Conservation (phyloP, 176 grass and related monocot species). For the Otatea glauca region DNA sequence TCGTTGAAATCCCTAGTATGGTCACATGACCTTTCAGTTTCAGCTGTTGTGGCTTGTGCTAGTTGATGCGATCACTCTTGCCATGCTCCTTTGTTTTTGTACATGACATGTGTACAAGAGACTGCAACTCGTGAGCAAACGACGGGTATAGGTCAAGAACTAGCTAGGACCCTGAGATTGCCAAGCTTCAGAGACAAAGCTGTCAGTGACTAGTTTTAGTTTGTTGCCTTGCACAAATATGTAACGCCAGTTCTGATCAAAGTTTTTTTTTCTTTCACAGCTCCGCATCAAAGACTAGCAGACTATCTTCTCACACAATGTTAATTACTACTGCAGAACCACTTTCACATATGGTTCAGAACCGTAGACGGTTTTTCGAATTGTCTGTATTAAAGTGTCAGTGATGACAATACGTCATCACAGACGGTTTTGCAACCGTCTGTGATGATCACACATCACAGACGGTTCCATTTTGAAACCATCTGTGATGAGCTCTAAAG, state of each 20-base stretch:
- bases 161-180: neutral
- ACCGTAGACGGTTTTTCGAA: no score
- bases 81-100: neutral
- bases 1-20: no score
- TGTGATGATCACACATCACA: no score
- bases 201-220: neutral
- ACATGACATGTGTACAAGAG: neutral
- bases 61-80: neutral
- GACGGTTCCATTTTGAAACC: no score
- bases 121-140: constrained; percentile 3
- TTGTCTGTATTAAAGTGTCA: no score
- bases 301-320: neutral
- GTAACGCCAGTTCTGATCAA: neutral
- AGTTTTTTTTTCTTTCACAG: neutral
- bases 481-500: no score
- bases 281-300: neutral
- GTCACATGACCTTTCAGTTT: constrained; percentile 2
- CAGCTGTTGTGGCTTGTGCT: neutral
- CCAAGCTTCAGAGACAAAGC: neutral
- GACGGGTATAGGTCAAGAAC: neutral
- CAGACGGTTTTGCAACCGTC: no score
- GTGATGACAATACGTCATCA: no score
- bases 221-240: neutral
- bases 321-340: no score
- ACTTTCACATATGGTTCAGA: no score